Evolutionary conservation across 768 basidiomycete species (phyloP), one percentile per base, ranked within the genome.

Genomic region (Lactarius evosmus): DNA sequence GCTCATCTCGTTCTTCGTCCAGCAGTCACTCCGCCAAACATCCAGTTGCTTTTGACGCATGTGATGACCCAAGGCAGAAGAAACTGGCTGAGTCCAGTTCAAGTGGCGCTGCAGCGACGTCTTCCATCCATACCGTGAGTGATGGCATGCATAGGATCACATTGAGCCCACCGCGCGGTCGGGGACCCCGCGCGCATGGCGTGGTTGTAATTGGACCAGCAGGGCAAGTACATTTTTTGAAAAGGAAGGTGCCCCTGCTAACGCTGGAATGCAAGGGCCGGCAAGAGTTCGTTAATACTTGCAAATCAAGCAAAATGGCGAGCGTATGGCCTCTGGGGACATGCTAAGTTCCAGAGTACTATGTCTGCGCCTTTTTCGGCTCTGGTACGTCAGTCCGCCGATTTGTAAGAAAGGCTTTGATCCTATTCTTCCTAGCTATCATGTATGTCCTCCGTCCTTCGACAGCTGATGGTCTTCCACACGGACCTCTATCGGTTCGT

Each of bases 261-360:
- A 54, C 33, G 61, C 49, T 30, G 33, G 25, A 30, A 19, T 51
- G 30, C n/a, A 64, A 82, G 88, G 12, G 82, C 85, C n/a, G 87
- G 87, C n/a, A 90, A 90, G 72, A 89, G 86, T 66, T 87, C 87
- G 0, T 80, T 90, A 61, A 78, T 90, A 60, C 75, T 88, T 29
- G 83, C 80, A 6, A 83, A 88, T 66, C 88, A 89, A 72, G 85
- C 87, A 5, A 85, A 84, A 71, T 89, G 88, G 88, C 74, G 87
- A 75, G 74, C 75, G 16, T 86, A 88, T 67, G 88, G 88, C 4
- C 78, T 89, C 6, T 90, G 88, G 88, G 88, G 87, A 16, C 87
- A 89, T 66, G 87, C 87, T 7, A 89, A 88, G 73, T 89, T 89
- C 66, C 83, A 87, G 67, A 81, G 77, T 55, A 77, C 79, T 7